Base-by-base conservation (phyloP, 164 flowering plant genomes). In the Santalum album region DNA sequence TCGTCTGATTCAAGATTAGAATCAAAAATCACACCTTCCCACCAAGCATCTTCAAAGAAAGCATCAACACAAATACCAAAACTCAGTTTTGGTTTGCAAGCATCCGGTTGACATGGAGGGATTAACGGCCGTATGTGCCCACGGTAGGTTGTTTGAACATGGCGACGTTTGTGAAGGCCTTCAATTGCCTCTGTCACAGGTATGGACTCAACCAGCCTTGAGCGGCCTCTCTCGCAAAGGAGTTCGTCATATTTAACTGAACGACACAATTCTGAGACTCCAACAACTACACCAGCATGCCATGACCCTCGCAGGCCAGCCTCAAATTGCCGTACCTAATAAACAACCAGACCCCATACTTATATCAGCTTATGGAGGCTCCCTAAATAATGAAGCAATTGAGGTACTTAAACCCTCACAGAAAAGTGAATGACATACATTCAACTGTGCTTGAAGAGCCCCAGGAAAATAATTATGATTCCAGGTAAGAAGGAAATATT, bases 11-110 rank as follows among this genome's bases (percentile, higher is more conserved):
- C 36, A 27, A 36, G 60, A 12, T 69, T n/a, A 12, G 25, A 40
- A 44, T 69, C 73, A 49, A 65, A 65, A 45, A 69, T 19, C 34
- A 69, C 69, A 12, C 73, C 73, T 51, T 69, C 73, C 73, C 73
- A 69, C 73, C 73, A 69, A 34, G 69, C 73, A 39, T 69, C 69
- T 48, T 65, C 56, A 58, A 38, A 65, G 26, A 57, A 61, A 15
- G 62, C 73, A 57, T 69, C 73, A 54, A 69, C 69, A 54, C 73
- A 69, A 14, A 65, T 52, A 15, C 73, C 73, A 65, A 57, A 61
- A 49, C 11, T 50, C 21, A 61, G 50, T 39, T 23, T 49, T 11
- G 50, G 23, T 4, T 29, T 36, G 40, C 49, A 25, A 23, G 49
- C 20, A 34, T 21, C 25, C 2, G 57, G 20, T 18, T 52, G 16